These are phyloP conservation scores for Prasinococcaceae sp. DNA, from an alignment of 139 green algal species.

Conservation along the genomic window DNA sequence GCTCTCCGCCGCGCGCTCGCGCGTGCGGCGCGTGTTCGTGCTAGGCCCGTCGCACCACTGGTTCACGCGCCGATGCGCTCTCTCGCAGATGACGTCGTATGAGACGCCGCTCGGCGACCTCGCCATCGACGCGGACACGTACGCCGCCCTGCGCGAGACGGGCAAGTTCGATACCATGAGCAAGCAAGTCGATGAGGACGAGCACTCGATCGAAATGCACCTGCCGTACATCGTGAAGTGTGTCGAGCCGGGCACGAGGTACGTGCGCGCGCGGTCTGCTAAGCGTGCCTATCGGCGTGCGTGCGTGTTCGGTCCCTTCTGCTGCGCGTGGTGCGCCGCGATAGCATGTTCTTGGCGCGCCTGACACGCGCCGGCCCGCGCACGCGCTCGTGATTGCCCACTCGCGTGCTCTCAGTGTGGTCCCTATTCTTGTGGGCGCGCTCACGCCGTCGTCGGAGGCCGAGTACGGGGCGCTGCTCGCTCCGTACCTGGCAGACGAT, in stretches of 20 bases:
- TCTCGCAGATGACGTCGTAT: constrained; percentile 49
- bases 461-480: constrained; percentile 62
- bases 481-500: constrained; percentile 60
- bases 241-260: too few species aligned
- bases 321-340: too few species aligned
- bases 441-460: constrained; percentile 56
- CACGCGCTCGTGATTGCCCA: not conserved
- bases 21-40: constrained; percentile 24
- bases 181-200: constrained; percentile 65
- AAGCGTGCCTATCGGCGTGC: constrained; percentile 10
- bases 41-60: constrained; percentile 75
- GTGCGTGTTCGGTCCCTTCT: too few species aligned
- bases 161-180: constrained; percentile 64
- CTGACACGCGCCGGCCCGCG: not conserved
- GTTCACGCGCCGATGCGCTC: constrained; percentile 53
- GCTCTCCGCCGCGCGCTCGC: too few species aligned
- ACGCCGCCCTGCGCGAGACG: constrained; percentile 45
- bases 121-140: constrained; percentile 61
- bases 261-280: not conserved
- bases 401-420: constrained; percentile 36
- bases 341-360: too few species aligned
- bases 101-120: constrained; percentile 63
- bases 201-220: constrained; percentile 94
- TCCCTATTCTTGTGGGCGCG: constrained; percentile 89
- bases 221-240: constrained; percentile 62